A percentile compares a stretch with the other conserved stretches of the same genome.
Evolutionary conservation across 345 rosid species (phyloP).

Genomic region (Arabidopsis arenosa): DNA sequence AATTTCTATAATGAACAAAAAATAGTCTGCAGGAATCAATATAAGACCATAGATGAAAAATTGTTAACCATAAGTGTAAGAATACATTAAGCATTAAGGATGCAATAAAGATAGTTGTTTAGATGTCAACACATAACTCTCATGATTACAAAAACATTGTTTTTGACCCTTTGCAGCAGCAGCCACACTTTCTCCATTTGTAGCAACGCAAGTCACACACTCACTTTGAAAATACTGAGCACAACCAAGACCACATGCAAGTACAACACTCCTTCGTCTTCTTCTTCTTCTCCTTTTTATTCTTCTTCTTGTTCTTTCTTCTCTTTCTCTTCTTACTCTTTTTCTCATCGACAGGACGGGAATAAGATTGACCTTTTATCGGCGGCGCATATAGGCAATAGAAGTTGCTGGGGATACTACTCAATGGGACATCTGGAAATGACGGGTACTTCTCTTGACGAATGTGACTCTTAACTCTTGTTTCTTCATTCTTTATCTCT

Average conservation of each 20-base stretch:
- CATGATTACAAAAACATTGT: conserved; percentile 6
- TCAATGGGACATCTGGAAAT: conserved; percentile 15
- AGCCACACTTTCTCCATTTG: conserved; percentile 16
- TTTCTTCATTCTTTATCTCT: conserved; percentile 11
- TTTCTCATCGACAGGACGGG: background rate
- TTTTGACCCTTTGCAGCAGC: conserved; percentile 16
- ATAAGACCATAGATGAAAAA: background rate
- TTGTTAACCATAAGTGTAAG: background rate
- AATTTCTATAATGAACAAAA: background rate
- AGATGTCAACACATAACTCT: conserved; percentile 20
- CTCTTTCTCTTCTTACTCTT: conserved; percentile 25
- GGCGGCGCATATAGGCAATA: background rate
- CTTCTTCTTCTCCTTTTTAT: background rate
- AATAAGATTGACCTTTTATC: background rate
- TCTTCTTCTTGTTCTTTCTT: conserved; percentile 11
- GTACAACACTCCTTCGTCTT: conserved; percentile 7
- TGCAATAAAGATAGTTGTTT: background rate
- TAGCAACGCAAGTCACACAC: background rate
- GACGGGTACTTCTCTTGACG: background rate
- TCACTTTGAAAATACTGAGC: conserved; percentile 23
- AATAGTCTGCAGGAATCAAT: background rate
- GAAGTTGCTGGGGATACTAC: background rate
- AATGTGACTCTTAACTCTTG: background rate
- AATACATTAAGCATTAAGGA: conserved; percentile 4
- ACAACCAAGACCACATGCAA: conserved; percentile 35